Evolutionary conservation across 768 basidiomycete species (phyloP), one percentile per base, ranked within the genome.

Genomic region (Leccinum disarticulatum): DNA sequence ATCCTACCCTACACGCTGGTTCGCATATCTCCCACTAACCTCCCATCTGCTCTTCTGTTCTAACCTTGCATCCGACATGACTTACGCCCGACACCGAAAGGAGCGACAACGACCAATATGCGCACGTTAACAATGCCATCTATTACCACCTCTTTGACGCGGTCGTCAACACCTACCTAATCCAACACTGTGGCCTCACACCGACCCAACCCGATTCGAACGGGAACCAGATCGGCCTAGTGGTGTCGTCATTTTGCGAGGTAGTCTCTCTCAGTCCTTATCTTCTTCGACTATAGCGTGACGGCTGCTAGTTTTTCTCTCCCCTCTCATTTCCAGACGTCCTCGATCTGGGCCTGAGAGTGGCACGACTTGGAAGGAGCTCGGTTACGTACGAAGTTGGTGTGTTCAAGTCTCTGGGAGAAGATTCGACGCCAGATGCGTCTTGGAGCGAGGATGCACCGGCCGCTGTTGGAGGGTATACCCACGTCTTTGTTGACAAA

Each of bases 101-200:
- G 91, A 89, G 82, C 65, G 91, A 93, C 79, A 93, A 92, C 66
- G 91, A 93, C 77, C 90, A 91, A 65, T 93, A 93, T 68, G 80
- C 83, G 13, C 91, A 93, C 61, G 77, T 92, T 67, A 92, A 93
- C 74, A 93, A 93, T 72, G 80, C 87, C 0, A 75, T 91, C 15
- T 93, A 91, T 73, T 89, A 90, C 68, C 88, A 89, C 66, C 79
- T 90, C 57, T 90, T 92, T 73, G 91, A 93, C 74, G 90, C 90
- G 5, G 77, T 91, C 66, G 77, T 93, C 72, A 93, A 93, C 70
- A 81, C 87, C 9, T 93, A 90, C 72, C 84, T 92, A 61, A 85
- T 91, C 38, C 76, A 82, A 56, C 76, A 79, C 33, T 92, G 90
- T 64, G 80, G 78, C 11, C 77, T 86, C 41, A 68, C 78, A 3